A percentile compares a stretch with the other conserved stretches of the same genome.
Conservation (phyloP, 139 green algal species). For the Edaphochlamys debaryana region DNA sequence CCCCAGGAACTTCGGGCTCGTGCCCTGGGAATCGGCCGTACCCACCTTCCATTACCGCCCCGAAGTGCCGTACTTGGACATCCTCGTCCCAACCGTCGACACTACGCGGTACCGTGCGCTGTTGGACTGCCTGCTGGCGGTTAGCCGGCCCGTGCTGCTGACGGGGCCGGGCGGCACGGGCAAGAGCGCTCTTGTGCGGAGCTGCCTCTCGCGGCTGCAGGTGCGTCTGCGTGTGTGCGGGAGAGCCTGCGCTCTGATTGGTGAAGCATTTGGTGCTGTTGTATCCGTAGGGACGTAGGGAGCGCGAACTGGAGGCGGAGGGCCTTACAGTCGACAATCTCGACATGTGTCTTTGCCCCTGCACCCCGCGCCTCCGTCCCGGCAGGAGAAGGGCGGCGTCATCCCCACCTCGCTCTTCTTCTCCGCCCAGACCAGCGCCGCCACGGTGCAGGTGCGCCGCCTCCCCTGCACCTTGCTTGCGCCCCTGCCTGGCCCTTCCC, state of each 20-base stretch:
- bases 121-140: slow-evolving; percentile 50
- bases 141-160: slow-evolving; percentile 50
- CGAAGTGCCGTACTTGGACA: slow-evolving; percentile 70
- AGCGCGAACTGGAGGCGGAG: too few species aligned
- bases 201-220: slow-evolving; percentile 17
- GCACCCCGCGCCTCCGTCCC: not conserved
- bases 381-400: slow-evolving; percentile 24
- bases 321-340: too few species aligned
- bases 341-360: too few species aligned
- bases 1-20: slow-evolving; percentile 46
- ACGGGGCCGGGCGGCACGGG: slow-evolving; percentile 78
- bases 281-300: too few species aligned
- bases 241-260: too few species aligned
- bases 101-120: slow-evolving; percentile 65
- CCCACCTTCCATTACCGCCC: slow-evolving; percentile 71
- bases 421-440: slow-evolving; percentile 72
- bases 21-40: slow-evolving; percentile 67
- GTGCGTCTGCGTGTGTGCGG: not conserved
- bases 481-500: too few species aligned
- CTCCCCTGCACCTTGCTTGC: too few species aligned
- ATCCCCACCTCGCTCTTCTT: slow-evolving; percentile 58
- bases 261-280: too few species aligned
- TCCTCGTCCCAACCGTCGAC: slow-evolving; percentile 86
- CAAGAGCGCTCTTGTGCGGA: slow-evolving; percentile 74
- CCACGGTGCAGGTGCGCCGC: too few species aligned